Percentiles rank a stretch among this genome's conserved stretches.
Conservation (phyloP, 805 yeast genomes). For the Saccharomyces kudriavzevii region DNA sequence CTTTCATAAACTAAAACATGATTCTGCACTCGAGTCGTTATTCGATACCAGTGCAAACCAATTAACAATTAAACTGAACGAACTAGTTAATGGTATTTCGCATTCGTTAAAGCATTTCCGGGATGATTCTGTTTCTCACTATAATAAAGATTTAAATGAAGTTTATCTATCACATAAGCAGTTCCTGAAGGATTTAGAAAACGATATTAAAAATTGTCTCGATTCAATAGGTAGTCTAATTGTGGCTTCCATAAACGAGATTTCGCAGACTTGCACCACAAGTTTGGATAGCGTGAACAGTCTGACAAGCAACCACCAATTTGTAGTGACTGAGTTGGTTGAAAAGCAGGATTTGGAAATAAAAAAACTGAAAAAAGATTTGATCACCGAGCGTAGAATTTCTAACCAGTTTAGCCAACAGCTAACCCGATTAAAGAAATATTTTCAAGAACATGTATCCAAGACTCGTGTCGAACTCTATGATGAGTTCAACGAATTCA, state of each 20-base stretch:
- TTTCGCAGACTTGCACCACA: slow-evolving; percentile 1
- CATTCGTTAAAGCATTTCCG: neutral
- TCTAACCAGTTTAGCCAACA: slow-evolving; percentile 5
- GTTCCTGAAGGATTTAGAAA: neutral
- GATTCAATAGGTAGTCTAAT: slow-evolving; percentile 3
- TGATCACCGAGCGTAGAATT: slow-evolving; percentile 6
- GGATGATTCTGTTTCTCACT: neutral
- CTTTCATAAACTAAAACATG: neutral
- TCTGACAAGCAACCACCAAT: neutral
- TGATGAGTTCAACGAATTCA: neutral
- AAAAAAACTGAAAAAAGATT: slow-evolving; percentile 6
- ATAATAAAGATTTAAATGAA: slow-evolving; percentile 3
- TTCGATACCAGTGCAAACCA: neutral
- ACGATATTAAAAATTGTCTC: slow-evolving; percentile 1
- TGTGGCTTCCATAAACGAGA: slow-evolving; percentile 1
- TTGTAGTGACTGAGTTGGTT: neutral
- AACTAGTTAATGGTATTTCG: neutral
- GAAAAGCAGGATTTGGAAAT: neutral
- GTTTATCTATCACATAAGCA: slow-evolving; percentile 4
- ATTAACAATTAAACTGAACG: neutral
- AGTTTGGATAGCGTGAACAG: neutral
- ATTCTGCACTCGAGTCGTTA: neutral
- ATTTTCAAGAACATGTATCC: slow-evolving; percentile 8
- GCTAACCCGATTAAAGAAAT: slow-evolving; percentile 5
- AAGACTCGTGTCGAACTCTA: slow-evolving; percentile 4